A percentile compares a stretch with the other conserved stretches of the same genome.
Evolutionary conservation across 768 basidiomycete genomes (phyloP).

Genomic region (Agaricus blazei): DNA sequence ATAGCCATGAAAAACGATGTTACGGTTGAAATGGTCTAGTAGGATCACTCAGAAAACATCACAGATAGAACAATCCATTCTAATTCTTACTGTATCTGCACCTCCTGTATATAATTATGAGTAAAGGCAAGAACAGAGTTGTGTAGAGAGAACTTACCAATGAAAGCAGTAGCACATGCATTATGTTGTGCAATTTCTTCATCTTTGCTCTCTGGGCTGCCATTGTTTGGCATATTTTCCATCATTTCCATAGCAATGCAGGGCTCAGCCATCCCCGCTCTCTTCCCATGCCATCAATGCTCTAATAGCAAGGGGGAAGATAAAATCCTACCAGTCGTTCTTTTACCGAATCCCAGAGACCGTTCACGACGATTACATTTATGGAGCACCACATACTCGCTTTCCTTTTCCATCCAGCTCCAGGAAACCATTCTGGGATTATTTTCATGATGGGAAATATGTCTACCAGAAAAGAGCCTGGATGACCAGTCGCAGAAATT

Average conservation of each 20-base stretch:
- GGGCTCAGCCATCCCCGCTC: conserved; percentile 1
- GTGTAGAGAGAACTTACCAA: conserved; percentile 13
- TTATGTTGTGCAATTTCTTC: conserved; percentile 17
- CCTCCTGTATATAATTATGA: background rate
- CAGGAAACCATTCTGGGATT: conserved; percentile 35
- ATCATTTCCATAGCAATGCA: conserved; percentile 17
- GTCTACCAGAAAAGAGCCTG: conserved; percentile 32
- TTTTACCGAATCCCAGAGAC: conserved; percentile 16
- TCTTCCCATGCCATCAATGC: background rate
- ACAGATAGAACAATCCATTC: no score
- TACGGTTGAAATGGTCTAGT: conserved; percentile 13
- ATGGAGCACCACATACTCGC: conserved; percentile 21
- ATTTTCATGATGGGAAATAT: conserved; percentile 26
- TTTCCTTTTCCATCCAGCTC: conserved; percentile 10
- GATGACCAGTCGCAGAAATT: conserved; percentile 20
- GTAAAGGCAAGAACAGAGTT: background rate
- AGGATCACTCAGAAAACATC: background rate
- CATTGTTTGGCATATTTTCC: conserved; percentile 13
- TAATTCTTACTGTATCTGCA: conserved; percentile 10
- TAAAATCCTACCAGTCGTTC: conserved; percentile 20
- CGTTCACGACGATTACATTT: conserved; percentile 22
- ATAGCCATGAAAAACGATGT: conserved; percentile 16
- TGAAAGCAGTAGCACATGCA: conserved; percentile 18
- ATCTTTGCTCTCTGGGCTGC: conserved; percentile 12
- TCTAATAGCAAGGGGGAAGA: background rate